Evolutionary conservation across 2,329 filamentous ascomycete genomes (phyloP).

Genomic region (Metarhizium anisopliae): DNA sequence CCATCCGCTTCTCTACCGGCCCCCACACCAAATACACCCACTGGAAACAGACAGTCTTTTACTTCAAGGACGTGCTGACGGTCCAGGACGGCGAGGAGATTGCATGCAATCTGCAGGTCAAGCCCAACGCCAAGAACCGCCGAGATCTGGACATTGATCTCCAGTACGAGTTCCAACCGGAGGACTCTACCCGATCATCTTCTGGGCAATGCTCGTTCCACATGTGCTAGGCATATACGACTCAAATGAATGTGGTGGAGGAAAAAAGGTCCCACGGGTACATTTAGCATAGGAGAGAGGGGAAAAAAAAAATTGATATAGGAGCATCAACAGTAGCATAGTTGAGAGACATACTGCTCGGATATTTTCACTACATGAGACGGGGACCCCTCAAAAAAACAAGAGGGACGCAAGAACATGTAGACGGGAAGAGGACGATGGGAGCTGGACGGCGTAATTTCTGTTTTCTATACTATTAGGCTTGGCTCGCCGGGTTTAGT

Average conservation of each 20-base stretch:
- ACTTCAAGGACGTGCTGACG: constrained; percentile 85
- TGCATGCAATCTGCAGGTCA: constrained; percentile 64
- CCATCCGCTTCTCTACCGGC: constrained; percentile 90
- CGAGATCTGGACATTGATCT: constrained; percentile 90
- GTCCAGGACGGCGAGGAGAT: constrained; percentile 82
- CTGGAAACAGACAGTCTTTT: constrained; percentile 99
- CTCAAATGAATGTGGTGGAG: background rate
- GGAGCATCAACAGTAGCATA: background rate
- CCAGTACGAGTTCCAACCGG: constrained; percentile 69
- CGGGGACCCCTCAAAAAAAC: background rate
- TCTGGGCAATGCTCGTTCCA: constrained; percentile 72
- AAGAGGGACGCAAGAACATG: background rate
- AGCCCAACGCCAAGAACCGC: constrained; percentile 88
- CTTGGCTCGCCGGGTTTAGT: background rate
- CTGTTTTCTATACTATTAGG: background rate
- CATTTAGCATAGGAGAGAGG: too few relatives aligned
- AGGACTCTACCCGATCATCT: constrained; percentile 60
- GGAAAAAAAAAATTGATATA: background rate
- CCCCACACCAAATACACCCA: constrained; percentile 99
- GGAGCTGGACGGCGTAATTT: background rate
- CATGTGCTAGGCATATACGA: constrained; percentile 46
- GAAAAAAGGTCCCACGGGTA: background rate
- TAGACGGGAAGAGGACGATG: background rate
- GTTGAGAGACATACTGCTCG: background rate
- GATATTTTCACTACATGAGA: background rate